phyloP scores from a whole-genome alignment of 2,329 filamentous ascomycete genomes.

The Bipolaris sorokiniana region DNA sequence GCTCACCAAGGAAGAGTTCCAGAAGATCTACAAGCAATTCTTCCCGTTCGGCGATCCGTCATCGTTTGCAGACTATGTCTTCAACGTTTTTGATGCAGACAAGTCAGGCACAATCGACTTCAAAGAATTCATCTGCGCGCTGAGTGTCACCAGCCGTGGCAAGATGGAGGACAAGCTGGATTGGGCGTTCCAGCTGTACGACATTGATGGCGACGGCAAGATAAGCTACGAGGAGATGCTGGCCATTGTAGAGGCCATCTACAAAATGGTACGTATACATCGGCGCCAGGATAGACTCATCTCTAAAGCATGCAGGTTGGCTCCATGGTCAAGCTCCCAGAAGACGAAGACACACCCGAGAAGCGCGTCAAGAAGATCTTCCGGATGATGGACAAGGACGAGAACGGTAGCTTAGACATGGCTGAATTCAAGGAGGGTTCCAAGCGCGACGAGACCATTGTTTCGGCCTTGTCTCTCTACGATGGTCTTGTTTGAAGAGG shows the following conservation, averaged over 20 bases:
- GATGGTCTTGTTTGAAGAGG: constrained; percentile 80
- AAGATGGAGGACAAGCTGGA: constrained; percentile 99
- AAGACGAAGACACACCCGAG: constrained; percentile 98
- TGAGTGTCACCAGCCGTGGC: constrained; percentile 94
- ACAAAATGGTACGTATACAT: constrained; percentile 84
- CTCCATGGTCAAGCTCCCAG: constrained; percentile 97
- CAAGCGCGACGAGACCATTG: constrained; percentile 98
- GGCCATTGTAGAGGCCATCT: constrained; percentile 97
- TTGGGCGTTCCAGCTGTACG: constrained; percentile 99
- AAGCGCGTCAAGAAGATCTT: constrained; percentile 99
- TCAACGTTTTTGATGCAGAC: constrained; percentile 98
- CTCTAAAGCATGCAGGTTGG: constrained; percentile 70
- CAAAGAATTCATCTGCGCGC: constrained; percentile 98
- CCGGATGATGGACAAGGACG: constrained; percentile 99
- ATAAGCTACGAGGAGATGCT: constrained; percentile 99
- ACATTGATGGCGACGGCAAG: constrained; percentile 98
- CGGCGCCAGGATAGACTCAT: background rate
- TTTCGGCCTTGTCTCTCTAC: constrained; percentile 93
- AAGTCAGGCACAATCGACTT: constrained; percentile 98
- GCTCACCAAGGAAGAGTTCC: constrained; percentile 97
- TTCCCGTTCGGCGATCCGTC: constrained; percentile 98
- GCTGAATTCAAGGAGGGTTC: constrained; percentile 99
- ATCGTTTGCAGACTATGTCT: constrained; percentile 97
- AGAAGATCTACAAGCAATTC: constrained; percentile 99
- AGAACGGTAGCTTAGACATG: constrained; percentile 96